These are phyloP conservation scores for Russula griseocarnosa DNA, from an alignment of 768 basidiomycete genomes.

Conservation along the genomic window DNA sequence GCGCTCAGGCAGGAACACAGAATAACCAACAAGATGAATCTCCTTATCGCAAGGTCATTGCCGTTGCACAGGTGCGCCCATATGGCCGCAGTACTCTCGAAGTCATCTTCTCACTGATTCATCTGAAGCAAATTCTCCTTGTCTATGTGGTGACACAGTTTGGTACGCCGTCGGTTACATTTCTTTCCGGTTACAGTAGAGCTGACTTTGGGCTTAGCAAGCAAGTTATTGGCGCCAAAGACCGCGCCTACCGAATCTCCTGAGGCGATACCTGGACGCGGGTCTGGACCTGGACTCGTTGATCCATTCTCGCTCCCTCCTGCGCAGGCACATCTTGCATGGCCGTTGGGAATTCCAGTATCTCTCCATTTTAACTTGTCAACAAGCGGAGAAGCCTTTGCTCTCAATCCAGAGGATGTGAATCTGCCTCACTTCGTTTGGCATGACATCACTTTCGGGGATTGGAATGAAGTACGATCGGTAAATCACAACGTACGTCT, in stretches of 20 bases:
- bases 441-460: conserved; percentile 73
- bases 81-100: not conserved
- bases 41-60: conserved; percentile 37
- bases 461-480: conserved; percentile 60
- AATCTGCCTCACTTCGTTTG: conserved; percentile 67
- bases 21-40: conserved; percentile 36
- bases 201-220: conserved; percentile 36
- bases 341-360: conserved; percentile 56
- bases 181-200: not conserved
- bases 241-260: conserved; percentile 35
- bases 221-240: conserved; percentile 42
- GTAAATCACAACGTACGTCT: conserved; percentile 57
- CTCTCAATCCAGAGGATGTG: conserved; percentile 45
- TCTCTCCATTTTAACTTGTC: conserved; percentile 74
- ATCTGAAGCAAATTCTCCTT: conserved; percentile 59
- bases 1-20: conserved; percentile 9
- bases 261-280: conserved; percentile 30
- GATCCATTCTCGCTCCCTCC: conserved; percentile 55
- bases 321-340: conserved; percentile 49
- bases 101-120: not conserved
- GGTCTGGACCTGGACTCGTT: conserved; percentile 30
- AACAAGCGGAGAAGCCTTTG: conserved; percentile 59
- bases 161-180: conserved; percentile 39
- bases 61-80: conserved; percentile 43
- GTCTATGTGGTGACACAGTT: conserved; percentile 64